Base-by-base conservation (phyloP, 2,329 filamentous ascomycete genomes). In the Hymenoscyphus linearis region DNA sequence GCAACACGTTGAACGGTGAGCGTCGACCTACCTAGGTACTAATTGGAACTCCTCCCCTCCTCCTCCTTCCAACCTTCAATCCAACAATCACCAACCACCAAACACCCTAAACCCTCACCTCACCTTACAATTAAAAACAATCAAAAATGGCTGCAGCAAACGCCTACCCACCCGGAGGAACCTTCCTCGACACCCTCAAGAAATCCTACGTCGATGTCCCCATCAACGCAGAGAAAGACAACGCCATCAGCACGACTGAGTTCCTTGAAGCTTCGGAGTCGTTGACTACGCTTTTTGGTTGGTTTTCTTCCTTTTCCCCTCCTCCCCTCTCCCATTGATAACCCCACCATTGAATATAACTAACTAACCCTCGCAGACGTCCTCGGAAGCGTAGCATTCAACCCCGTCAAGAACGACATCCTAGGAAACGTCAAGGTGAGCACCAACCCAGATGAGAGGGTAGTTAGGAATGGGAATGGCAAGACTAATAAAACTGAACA, bases 181-280 rank as follows among this genome's bases (percentile, higher is more conserved):
- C 92, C 71, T 92, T 93, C 80, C 88, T 98, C 77, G 86, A 96
- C 74, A 90, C 87, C 69, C 82, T 96, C 76, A 89, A 90, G 80
- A 83, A 83, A 74, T 93, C 89, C 70, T 99, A 96, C 79, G 81
- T 83, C 66, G 85, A 93, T 69, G 93, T 98, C 59, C 87, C 90
- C 14, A 77, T 96, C 70, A 85, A 91, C 70, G 80, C 82, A 64
- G 81, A 82, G 68, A 88, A 90, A 68, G 87, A 86, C 77, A 88
- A 91, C 79, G 89, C 86, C 64, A 86, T 98, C 71, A 78, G 85
- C 59, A 98, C 95, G 54, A 84, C 84, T 61, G 86, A 96, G 75
- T 99, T 98, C 77, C 88, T 98, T 66, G 90, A 96, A 67, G 95
- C 95, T 61, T 85, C 91, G 58, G 92, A 97, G 82, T 87, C 90